Base-by-base conservation (phyloP, 768 basidiomycete genomes). In the Pulveroboletus sp. region DNA sequence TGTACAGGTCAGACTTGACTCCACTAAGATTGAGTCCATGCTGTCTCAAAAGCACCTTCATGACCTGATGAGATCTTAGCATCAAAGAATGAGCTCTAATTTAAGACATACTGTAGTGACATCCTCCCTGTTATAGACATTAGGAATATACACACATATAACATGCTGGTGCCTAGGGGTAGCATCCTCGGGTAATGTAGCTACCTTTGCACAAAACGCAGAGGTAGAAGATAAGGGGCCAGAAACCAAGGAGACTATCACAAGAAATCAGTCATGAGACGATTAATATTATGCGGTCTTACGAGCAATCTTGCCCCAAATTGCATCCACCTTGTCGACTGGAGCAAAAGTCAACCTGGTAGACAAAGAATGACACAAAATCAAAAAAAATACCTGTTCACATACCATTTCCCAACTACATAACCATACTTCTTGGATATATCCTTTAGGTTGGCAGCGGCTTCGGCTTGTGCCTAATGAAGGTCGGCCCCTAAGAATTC, bases 1-100 rank as follows among this genome's bases (percentile, higher is more conserved):
- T 86, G 58, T 88, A 88, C 40, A 89, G 58, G 61, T 88, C 71
- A 5, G 83, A 80, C 59, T 89, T 89, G 12, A 87, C 86, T 8
- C 85, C 85, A 55, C 73, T 78, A 8, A 86, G 72, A 57, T 74
- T 81, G 43, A 81, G 60, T 0, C 86, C 85, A 63, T 87, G 86
- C 44, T 80, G 73, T 49, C 82, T 71, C 39, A 89, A 59, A 9
- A 89, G 70, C 6, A 84, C 71, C 60, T 75, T 81, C 83, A 89
- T 86, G 28, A 86, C 80, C 86, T 68, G 30, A 47, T 27, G 8
- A 32, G 43, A 43, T 6, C 2, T 49, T 15, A 60, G 43, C 4
- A 35, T 40, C 14, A 35, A 28, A 36, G 17, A 17, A 35, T 27
- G 5, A 43, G 32, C 11, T 7, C 21, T 32, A 5, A 35, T 7